These are phyloP conservation scores for Echinochloa phyllopogon DNA, from an alignment of 176 grass and related monocot genomes.

Conservation along the genomic window DNA sequence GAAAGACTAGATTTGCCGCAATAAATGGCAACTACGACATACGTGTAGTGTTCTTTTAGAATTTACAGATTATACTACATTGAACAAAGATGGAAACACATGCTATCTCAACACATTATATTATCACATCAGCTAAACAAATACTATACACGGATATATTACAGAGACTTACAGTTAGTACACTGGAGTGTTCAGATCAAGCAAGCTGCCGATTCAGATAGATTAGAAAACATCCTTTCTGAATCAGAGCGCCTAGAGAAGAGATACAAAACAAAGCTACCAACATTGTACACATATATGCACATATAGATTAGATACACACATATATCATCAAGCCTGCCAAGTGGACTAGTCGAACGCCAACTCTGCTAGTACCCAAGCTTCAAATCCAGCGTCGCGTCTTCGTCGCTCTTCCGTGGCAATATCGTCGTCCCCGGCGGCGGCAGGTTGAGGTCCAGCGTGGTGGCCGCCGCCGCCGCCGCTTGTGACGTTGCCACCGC, in stretches of 20 bases:
- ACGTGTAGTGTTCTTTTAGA: background rate
- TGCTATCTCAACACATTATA: background rate
- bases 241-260: conserved; percentile 29
- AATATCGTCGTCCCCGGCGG: background rate
- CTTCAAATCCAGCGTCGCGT: conserved; percentile 42
- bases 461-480: background rate
- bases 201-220: conserved; percentile 29
- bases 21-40: too few relatives aligned
- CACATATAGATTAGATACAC: background rate
- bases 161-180: background rate
- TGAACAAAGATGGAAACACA: background rate
- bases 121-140: conserved; percentile 2
- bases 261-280: background rate
- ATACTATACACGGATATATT: conserved; percentile 1
- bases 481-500: background rate
- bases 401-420: background rate
- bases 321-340: conserved; percentile 2
- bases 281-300: conserved; percentile 8
- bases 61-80: background rate
- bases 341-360: background rate
- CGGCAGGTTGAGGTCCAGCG: conserved; percentile 56
- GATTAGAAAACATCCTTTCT: conserved; percentile 28
- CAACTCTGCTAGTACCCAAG: conserved; percentile 28
- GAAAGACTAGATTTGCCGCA: too few relatives aligned
- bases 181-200: conserved; percentile 6